A percentile compares a stretch with the other conserved stretches of the same genome.
phyloP scores from a whole-genome alignment of 371 early-diverging fungal species.

The Syncephalastrum monosporum region DNA sequence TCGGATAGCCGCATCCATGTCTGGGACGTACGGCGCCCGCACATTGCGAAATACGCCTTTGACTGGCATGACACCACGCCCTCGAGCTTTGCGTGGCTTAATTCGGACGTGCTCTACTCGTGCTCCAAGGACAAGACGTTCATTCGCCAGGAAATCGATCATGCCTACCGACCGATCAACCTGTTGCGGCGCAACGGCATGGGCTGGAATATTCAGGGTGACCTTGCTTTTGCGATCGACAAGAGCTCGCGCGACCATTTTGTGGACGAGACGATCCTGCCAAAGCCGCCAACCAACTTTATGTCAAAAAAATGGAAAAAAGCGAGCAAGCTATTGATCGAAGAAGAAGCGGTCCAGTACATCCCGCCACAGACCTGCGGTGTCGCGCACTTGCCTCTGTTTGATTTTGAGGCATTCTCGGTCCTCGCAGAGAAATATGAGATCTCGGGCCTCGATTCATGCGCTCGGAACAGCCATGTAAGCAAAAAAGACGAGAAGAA shows the following conservation, averaged over 20 bases:
- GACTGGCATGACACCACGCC: conserved; percentile 74
- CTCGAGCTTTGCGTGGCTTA: conserved; percentile 74
- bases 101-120: conserved; percentile 63
- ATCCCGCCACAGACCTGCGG: conserved; percentile 59
- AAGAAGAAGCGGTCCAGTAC: conserved; percentile 42
- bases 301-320: conserved; percentile 28
- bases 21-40: conserved; percentile 77
- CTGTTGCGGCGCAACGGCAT: conserved; percentile 53
- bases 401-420: conserved; percentile 70
- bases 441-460: conserved; percentile 49
- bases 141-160: conserved; percentile 52
- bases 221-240: conserved; percentile 66
- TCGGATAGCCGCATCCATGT: conserved; percentile 71
- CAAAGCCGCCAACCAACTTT: background rate
- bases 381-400: conserved; percentile 62
- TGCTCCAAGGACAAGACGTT: conserved; percentile 81
- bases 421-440: conserved; percentile 66
- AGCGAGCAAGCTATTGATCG: conserved; percentile 15
- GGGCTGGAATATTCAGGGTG: conserved; percentile 74
- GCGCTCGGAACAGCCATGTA: conserved; percentile 72
- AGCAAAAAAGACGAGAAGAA: background rate
- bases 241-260: conserved; percentile 32
- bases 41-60: conserved; percentile 69
- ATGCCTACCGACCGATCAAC: conserved; percentile 46
- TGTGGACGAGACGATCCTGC: conserved; percentile 40